Base-by-base conservation (phyloP, 1,284 basidiomycete species). In the Cryptococcus sp. region DNA sequence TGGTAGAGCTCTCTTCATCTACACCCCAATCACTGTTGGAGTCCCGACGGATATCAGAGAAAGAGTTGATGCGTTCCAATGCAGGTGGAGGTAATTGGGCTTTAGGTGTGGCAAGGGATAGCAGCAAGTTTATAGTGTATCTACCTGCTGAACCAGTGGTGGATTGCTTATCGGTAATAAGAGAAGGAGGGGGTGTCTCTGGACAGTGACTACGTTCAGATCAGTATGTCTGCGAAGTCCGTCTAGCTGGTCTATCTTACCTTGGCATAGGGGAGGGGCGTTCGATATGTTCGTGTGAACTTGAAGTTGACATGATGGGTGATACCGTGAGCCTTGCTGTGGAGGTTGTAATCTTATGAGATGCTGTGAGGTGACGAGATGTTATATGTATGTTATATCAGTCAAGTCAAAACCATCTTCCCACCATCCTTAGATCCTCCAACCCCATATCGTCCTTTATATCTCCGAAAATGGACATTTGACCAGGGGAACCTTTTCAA, bases 11-110 rank as follows among this genome's bases (percentile, higher is more conserved):
- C 3, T 35, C 34, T 31, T 55, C 53, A 13, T 43, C 47, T 5
- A 49, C 23, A 4, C 53, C 53, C 53, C 53, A 55, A 7, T 49
- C 30, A 13, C 13, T 31, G n/a, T n/a, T 30, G 35, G 53, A 55
- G 41, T 55, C 53, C 36, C 37, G 34, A 3, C 53, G 37, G 6
- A 55, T 37, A 10, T 55, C 45, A 30, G 52, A 50, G 41, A 55
- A 36, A 3, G 53, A 49, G 5, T 42, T 35, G 33, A 55, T n/a
- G 4, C 53, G 37, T 31, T 44, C 34, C n/a, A 31, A 48, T 3
- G 38, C 30, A 4, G 53, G 47, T 23, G 46, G 23, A n/a, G 15
- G 33, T n/a, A 41, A 41, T 33, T 36, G 15, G 4, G 48, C 32
- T 13, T 45, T 30, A 10, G 53, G 53, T 5, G 47, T 55, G 30